These are phyloP conservation scores for Intubia oerlemansii DNA, from an alignment of 2,329 filamentous ascomycete genomes.

Conservation along the genomic window DNA sequence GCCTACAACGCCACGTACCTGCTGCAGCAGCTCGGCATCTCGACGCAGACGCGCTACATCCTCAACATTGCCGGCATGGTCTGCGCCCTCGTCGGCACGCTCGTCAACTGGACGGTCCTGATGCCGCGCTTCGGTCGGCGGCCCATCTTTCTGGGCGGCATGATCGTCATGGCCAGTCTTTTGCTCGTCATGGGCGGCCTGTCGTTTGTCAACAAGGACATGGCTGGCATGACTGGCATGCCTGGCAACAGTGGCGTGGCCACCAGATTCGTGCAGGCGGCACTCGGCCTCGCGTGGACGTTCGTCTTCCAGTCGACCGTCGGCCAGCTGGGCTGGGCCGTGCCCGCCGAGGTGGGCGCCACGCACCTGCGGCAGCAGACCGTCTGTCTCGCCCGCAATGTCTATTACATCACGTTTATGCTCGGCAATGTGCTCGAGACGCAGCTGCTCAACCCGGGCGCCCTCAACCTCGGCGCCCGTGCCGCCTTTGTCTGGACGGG, in stretches of 20 bases:
- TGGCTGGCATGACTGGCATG: slow-evolving; percentile 1
- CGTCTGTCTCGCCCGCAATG: slow-evolving; percentile 12
- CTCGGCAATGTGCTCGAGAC: slow-evolving; percentile 11
- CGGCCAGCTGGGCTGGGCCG: slow-evolving; percentile 16
- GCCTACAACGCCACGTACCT: slow-evolving; percentile 13
- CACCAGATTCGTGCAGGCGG: slow-evolving; percentile 4
- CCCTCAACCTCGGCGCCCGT: slow-evolving; percentile 26
- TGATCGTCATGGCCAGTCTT: slow-evolving; percentile 5
- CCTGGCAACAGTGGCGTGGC: no score
- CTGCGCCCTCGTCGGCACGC: slow-evolving; percentile 8
- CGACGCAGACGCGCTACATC: slow-evolving; percentile 12
- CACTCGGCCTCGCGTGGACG: slow-evolving; percentile 6
- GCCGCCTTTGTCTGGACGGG: slow-evolving; percentile 23
- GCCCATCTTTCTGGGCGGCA: slow-evolving; percentile 7
- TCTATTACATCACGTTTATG: slow-evolving; percentile 12
- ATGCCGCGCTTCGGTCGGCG: slow-evolving; percentile 7
- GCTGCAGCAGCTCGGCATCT: slow-evolving; percentile 12
- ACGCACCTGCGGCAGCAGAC: slow-evolving; percentile 15
- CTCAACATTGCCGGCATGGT: slow-evolving; percentile 15
- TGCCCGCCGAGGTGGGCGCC: slow-evolving; percentile 15
- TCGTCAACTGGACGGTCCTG: slow-evolving; percentile 5
- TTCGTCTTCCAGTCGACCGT: slow-evolving; percentile 15
- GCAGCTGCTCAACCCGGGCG: slow-evolving; percentile 17
- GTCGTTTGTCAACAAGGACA: background rate
- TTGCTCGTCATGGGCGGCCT: slow-evolving; percentile 9